Percentiles rank a stretch among this genome's conserved stretches.
Evolutionary conservation across 306 rosid genomes (phyloP).

Genomic region (Cicer pinnatifidum): DNA sequence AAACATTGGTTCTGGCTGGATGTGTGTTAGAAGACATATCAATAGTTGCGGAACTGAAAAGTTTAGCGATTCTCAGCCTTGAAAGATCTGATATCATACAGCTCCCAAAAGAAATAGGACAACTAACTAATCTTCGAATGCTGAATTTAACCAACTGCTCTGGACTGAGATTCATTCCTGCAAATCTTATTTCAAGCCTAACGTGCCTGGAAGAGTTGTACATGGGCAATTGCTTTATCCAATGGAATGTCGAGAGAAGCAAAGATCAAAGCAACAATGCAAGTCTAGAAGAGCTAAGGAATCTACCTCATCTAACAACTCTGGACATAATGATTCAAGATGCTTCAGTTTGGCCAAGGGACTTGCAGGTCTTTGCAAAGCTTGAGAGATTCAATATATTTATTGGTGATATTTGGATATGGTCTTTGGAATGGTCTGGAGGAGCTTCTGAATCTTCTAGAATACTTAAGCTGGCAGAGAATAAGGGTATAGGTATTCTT

Average conservation of each 20-base stretch:
- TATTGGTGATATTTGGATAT: constrained; percentile 1
- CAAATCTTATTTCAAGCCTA: constrained; percentile 15
- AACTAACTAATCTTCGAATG: background rate
- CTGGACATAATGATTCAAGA: constrained; percentile 3
- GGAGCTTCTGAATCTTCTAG: background rate
- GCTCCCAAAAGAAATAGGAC: constrained; percentile 8
- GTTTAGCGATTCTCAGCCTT: constrained; percentile 33
- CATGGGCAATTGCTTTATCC: background rate
- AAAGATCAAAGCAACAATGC: background rate
- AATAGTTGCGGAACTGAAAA: background rate
- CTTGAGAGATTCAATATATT: constrained; percentile 2
- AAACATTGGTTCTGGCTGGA: background rate
- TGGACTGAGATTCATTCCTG: background rate
- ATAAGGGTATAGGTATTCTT: background rate
- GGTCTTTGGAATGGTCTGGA: constrained; percentile 2
- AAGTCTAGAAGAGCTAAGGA: constrained; percentile 25
- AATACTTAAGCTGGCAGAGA: background rate
- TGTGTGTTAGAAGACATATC: constrained; percentile 15
- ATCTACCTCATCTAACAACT: constrained; percentile 10
- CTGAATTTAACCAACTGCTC: background rate
- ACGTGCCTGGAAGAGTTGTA: constrained; percentile 14
- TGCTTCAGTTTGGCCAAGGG: background rate
- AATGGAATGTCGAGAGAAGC: constrained; percentile 6
- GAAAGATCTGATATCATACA: background rate
- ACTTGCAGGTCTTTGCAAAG: background rate